Evolutionary conservation across 176 grass and related monocot genomes (phyloP).

Genomic region (Dendrocalamus sinicus): DNA sequence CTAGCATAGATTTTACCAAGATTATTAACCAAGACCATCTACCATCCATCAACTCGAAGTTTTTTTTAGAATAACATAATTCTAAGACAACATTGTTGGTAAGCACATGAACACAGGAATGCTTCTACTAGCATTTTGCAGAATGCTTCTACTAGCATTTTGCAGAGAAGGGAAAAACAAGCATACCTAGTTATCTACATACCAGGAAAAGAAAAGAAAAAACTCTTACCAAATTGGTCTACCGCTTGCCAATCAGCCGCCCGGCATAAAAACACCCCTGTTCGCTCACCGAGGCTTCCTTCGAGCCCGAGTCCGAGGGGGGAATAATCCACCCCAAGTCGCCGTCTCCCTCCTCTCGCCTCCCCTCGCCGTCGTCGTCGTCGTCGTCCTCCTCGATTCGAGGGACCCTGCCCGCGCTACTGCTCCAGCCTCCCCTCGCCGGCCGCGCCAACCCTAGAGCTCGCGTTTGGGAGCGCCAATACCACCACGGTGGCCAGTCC

Average conservation of each 20-base stretch:
- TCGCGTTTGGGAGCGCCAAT: conserved; percentile 2
- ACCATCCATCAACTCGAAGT: too few relatives aligned
- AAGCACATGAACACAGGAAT: too few relatives aligned
- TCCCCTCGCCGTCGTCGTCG: neutral
- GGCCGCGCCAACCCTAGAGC: conserved; percentile 14
- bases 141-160: too few relatives aligned
- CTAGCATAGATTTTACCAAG: too few relatives aligned
- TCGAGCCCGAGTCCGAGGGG: neutral
- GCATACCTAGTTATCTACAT: too few relatives aligned
- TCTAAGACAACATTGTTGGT: too few relatives aligned
- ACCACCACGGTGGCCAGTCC: conserved; percentile 43
- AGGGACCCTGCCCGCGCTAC: neutral
- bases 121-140: too few relatives aligned
- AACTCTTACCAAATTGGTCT: neutral
- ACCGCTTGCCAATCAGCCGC: neutral
- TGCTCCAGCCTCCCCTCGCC: neutral
- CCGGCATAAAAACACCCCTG: neutral
- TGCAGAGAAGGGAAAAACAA: too few relatives aligned
- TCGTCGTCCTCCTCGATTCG: conserved; percentile 40
- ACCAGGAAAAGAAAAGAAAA: neutral
- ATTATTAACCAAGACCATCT: too few relatives aligned
- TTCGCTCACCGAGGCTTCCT: neutral
- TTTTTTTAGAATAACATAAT: too few relatives aligned
- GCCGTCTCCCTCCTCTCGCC: neutral
- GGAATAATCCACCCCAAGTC: neutral